Conservation (phyloP, 192 early-diverging fungal species). For the Entomortierella lignicola region DNA sequence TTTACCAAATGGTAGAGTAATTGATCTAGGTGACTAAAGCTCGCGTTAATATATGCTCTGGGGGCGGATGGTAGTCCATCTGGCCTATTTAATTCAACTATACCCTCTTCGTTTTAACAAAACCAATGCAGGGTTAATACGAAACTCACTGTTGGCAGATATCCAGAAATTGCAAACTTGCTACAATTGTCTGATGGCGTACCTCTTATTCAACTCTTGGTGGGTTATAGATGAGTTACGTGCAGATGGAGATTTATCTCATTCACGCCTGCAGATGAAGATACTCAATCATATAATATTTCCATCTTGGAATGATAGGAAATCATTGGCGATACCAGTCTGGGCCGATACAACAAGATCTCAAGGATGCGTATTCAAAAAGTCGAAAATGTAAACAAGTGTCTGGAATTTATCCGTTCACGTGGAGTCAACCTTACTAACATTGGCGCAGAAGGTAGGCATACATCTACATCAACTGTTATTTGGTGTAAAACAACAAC, state of each 20-base stretch:
- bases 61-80: background rate
- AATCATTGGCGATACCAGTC: constrained; percentile 91
- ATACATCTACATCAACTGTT: background rate
- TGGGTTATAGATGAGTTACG: constrained; percentile 23
- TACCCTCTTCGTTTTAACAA: background rate
- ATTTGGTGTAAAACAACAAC: background rate
- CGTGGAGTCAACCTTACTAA: constrained; percentile 91
- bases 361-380: constrained; percentile 94
- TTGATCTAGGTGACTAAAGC: background rate
- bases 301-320: too few species aligned
- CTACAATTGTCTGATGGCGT: constrained; percentile 65
- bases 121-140: constrained; percentile 92
- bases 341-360: constrained; percentile 89
- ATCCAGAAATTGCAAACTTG: constrained; percentile 53
- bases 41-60: background rate
- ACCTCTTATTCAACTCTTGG: constrained; percentile 68
- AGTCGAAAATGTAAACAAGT: constrained; percentile 95
- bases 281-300: background rate
- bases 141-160: constrained; percentile 67
- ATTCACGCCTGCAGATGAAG: constrained; percentile 35
- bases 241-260: constrained; percentile 16
- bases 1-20: constrained; percentile 83
- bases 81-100: background rate
- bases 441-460: constrained; percentile 91
- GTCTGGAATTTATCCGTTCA: constrained; percentile 90